Conservation (phyloP, 768 basidiomycete species). For the Cyathus striatus region DNA sequence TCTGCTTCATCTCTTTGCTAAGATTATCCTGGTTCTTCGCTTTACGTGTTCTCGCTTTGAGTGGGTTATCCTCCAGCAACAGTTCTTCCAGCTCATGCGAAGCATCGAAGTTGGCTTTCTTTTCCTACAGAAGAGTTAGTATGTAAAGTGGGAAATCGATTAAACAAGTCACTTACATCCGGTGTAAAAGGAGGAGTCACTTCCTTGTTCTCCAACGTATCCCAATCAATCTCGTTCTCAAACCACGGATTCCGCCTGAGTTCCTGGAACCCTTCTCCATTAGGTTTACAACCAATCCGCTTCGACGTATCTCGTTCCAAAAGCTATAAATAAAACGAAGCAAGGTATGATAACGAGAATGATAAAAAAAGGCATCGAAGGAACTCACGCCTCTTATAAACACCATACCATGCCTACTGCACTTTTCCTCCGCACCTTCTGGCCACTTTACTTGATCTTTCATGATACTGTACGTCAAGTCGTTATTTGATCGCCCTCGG, state of each 20-base stretch:
- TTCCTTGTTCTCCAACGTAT: conserved; percentile 70
- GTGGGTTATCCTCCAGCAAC: conserved; percentile 91
- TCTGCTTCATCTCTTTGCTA: conserved; percentile 89
- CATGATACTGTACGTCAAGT: conserved; percentile 88
- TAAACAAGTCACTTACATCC: conserved; percentile 55
- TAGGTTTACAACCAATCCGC: conserved; percentile 80
- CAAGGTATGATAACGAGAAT: conserved; percentile 5
- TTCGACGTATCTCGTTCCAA: conserved; percentile 80
- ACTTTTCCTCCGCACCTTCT: conserved; percentile 80
- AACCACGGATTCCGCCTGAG: conserved; percentile 86
- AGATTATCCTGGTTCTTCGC: conserved; percentile 85
- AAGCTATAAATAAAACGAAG: too few relatives aligned
- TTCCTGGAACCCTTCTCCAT: conserved; percentile 77
- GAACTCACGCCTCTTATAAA: conserved; percentile 72
- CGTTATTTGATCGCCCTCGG: conserved; percentile 88
- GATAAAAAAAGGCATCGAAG: conserved; percentile 4
- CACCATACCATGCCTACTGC: conserved; percentile 70
- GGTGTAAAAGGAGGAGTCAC: conserved; percentile 82
- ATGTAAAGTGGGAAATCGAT: conserved; percentile 5
- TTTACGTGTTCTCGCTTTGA: conserved; percentile 92
- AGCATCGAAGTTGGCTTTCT: conserved; percentile 98
- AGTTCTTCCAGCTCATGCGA: conserved; percentile 97
- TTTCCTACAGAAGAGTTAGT: too few relatives aligned
- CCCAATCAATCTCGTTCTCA: conserved; percentile 84
- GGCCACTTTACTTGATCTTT: conserved; percentile 87